Evolutionary conservation across 179 eudicot genomes (phyloP).

Genomic region (Carnegiea gigantea): DNA sequence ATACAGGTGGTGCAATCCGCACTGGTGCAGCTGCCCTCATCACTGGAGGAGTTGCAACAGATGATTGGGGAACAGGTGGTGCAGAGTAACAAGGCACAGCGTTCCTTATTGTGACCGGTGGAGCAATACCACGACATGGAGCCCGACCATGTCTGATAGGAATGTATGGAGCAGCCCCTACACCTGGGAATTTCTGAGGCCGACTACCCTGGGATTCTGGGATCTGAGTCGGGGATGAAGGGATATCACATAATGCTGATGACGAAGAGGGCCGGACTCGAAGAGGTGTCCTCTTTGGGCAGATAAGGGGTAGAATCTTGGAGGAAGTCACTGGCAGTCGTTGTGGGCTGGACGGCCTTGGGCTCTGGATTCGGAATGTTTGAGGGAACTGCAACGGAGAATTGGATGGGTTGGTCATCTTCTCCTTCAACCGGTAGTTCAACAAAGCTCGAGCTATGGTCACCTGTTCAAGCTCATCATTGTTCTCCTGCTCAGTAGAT

Average conservation of each 20-base stretch:
- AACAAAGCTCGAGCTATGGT: constrained; percentile 70
- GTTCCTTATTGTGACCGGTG: constrained; percentile 68
- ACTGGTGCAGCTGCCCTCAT: constrained; percentile 39
- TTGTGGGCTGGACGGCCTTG: constrained; percentile 52
- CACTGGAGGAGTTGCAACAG: constrained; percentile 38
- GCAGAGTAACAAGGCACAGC: constrained; percentile 71
- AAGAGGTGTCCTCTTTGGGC: constrained; percentile 48
- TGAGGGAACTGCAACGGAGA: constrained; percentile 56
- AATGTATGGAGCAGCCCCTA: constrained; percentile 69
- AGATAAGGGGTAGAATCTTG: constrained; percentile 74
- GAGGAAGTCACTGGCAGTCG: constrained; percentile 56
- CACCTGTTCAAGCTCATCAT: constrained; percentile 80
- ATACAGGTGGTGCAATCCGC: constrained; percentile 38
- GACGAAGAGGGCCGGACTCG: constrained; percentile 39
- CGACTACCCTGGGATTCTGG: constrained; percentile 34
- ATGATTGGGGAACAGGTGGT: constrained; percentile 50
- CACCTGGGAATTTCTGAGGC: constrained; percentile 56
- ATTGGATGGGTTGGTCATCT: constrained; percentile 38
- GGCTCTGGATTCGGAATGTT: constrained; percentile 52
- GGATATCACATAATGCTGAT: constrained; percentile 14
- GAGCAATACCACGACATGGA: constrained; percentile 53
- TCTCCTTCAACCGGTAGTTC: constrained; percentile 56
- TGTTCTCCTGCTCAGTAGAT: constrained; percentile 45
- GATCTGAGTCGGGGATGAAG: constrained; percentile 32
- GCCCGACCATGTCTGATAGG: constrained; percentile 60